Evolutionary conservation across 116 monocot genomes (phyloP).

Genomic region (Zostera marina): DNA sequence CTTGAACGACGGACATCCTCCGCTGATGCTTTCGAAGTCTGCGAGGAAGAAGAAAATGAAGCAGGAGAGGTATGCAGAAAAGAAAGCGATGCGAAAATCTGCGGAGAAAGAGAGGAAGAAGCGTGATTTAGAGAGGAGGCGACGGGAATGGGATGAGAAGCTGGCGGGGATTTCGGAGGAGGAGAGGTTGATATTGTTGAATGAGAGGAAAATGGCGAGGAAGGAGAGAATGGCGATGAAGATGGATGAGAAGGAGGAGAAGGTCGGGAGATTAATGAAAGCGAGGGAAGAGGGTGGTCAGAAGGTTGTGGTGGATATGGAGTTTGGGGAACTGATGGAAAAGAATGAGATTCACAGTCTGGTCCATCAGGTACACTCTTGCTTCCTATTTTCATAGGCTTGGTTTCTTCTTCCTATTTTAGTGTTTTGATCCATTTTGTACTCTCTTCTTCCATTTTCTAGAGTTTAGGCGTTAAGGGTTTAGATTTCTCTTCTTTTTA

Average conservation of each 20-base stretch:
- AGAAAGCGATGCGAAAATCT: constrained; percentile 54
- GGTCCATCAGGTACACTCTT: constrained; percentile 54
- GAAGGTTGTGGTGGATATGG: constrained; percentile 68
- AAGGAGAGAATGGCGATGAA: constrained; percentile 51
- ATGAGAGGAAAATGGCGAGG: constrained; percentile 26
- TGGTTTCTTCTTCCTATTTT: too few relatives aligned
- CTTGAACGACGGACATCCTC: too few relatives aligned
- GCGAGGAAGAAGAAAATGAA: constrained; percentile 70
- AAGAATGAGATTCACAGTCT: constrained; percentile 72
- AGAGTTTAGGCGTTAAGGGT: not conserved
- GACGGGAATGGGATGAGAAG: constrained; percentile 70
- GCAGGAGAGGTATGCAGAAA: constrained; percentile 38
- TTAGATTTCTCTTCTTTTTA: not conserved
- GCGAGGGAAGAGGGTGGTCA: constrained; percentile 39
- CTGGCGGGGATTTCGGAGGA: constrained; percentile 48
- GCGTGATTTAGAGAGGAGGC: constrained; percentile 42
- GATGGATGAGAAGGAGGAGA: constrained; percentile 42
- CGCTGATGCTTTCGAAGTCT: constrained; percentile 43
- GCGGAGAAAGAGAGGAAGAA: constrained; percentile 63
- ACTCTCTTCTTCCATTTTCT: not conserved
- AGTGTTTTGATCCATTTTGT: not conserved
- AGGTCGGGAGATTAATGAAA: constrained; percentile 25
- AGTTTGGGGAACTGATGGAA: constrained; percentile 64
- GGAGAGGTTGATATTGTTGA: constrained; percentile 43
- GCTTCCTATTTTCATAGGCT: not conserved